These are phyloP conservation scores for Xylariaceae sp. DNA, from an alignment of 2,329 filamentous ascomycete species.

Conservation along the genomic window DNA sequence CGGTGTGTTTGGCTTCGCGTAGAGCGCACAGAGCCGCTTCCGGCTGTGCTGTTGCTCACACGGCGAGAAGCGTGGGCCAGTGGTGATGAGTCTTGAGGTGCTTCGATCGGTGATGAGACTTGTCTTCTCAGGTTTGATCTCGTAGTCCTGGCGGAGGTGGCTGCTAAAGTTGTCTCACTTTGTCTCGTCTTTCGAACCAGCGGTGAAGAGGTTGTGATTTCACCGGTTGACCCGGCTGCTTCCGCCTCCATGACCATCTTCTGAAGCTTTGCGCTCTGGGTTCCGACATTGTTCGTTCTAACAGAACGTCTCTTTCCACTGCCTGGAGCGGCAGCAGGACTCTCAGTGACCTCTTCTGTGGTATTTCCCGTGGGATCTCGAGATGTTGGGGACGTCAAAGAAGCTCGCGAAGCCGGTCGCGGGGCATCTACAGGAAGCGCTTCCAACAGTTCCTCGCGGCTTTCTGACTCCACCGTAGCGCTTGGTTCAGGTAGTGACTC, in stretches of 20 bases:
- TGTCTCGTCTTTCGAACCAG: conserved; percentile 39
- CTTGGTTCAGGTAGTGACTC: conserved; percentile 6
- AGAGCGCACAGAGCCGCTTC: conserved; percentile 23
- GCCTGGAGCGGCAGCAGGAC: conserved; percentile 51
- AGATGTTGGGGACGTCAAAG: conserved; percentile 19
- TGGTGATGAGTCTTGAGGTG: conserved; percentile 21
- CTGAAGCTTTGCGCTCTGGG: conserved; percentile 42
- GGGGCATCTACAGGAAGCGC: conserved; percentile 16
- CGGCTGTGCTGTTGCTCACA: conserved; percentile 19
- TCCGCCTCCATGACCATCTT: conserved; percentile 33
- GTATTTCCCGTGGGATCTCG: conserved; percentile 14
- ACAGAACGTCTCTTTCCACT: conserved; percentile 48
- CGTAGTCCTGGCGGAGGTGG: conserved; percentile 30
- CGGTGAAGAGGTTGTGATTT: conserved; percentile 40
- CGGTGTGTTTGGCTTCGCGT: conserved; percentile 21
- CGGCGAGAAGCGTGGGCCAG: conserved; percentile 14
- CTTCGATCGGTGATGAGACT: conserved; percentile 13
- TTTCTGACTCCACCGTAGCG: conserved; percentile 3
- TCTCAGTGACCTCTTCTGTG: conserved; percentile 48
- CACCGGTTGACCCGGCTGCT: conserved; percentile 25
- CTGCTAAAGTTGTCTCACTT: conserved; percentile 28
- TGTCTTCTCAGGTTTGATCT: conserved; percentile 20
- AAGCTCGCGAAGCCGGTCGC: conserved; percentile 15
- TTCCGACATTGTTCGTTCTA: conserved; percentile 32
- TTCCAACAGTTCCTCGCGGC: conserved; percentile 15